These are phyloP conservation scores for Phytophthora citrophthora DNA, from an alignment of 352 stramenopile species.

Conservation along the genomic window DNA sequence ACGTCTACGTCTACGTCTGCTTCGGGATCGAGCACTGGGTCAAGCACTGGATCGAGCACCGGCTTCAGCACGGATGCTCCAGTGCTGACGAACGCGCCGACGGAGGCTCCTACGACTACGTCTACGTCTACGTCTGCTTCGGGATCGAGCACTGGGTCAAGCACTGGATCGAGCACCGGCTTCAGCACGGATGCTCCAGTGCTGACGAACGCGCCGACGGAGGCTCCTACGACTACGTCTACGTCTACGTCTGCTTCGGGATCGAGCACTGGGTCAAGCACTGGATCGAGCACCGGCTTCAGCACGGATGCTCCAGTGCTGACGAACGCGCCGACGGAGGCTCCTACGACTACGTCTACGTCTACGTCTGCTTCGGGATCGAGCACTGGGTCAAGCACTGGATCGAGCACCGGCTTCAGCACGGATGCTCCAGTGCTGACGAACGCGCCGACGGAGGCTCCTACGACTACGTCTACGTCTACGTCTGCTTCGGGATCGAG, in stretches of 20 bases:
- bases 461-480: slow-evolving; percentile 2
- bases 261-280: not conserved
- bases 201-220: not conserved
- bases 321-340: not conserved
- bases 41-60: slow-evolving; percentile 1
- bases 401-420: not conserved
- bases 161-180: not conserved
- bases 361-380: slow-evolving; percentile 1
- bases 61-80: too few relatives aligned
- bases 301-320: not conserved
- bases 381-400: not conserved
- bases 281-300: not conserved
- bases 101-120: not conserved
- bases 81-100: slow-evolving; percentile 3
- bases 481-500: not conserved
- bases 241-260: not conserved
- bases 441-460: slow-evolving; percentile 2
- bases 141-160: not conserved
- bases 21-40: slow-evolving; percentile 2
- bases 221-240: not conserved
- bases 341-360: not conserved
- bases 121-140: not conserved
- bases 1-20: slow-evolving; percentile 10
- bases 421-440: not conserved
- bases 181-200: not conserved